Base-by-base conservation (phyloP, 257 asterid species). In the Striga asiatica region DNA sequence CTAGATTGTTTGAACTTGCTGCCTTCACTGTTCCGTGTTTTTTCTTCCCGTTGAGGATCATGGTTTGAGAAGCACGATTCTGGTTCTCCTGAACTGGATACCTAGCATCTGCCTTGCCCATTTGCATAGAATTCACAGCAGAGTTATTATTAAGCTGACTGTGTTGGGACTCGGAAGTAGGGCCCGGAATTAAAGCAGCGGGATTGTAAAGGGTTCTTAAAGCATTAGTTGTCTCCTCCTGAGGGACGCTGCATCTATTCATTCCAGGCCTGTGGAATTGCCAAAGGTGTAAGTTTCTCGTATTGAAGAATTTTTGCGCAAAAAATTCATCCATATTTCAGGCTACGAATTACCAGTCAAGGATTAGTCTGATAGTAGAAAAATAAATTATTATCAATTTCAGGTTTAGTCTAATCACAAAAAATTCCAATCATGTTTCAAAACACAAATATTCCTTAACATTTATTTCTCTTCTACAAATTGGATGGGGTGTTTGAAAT, bases 151-250 rank as follows among this genome's bases (percentile, higher is more conserved):
- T 64, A 47, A 58, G 79, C 71, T 29, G 81, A 66, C 62, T 58
- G 37, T 57, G 47, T 52, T 67, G 85, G 65, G 60, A 55, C 60
- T 68, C 81, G 38, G 82, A 56, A 71, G 77, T 66, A 64, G 79
- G 58, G 60, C 65, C 65, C 42, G 66, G 68, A 65, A 70, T 74
- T 47, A 73, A 50, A 67, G 78, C 59, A 72, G 80, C 75, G 19
- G 85, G 94, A 49, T 81, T 86, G 83, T 88, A 82, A 59, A 74
- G 82, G 61, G 96, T 82, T 62, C 89, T 81, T 52, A 83, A 39
- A 70, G 95, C 88, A 64, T 73, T 81, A 24, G 95, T 81, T 4
- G 99, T 88, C 70, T 71, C 82, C 68, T 88, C 94, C 74, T 93
- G 95, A 9, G 83, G 77, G 72, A 93, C 56, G 61, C 63, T 68